phyloP scores from a whole-genome alignment of 2,329 filamentous ascomycete species.

The Beauveria australis region DNA sequence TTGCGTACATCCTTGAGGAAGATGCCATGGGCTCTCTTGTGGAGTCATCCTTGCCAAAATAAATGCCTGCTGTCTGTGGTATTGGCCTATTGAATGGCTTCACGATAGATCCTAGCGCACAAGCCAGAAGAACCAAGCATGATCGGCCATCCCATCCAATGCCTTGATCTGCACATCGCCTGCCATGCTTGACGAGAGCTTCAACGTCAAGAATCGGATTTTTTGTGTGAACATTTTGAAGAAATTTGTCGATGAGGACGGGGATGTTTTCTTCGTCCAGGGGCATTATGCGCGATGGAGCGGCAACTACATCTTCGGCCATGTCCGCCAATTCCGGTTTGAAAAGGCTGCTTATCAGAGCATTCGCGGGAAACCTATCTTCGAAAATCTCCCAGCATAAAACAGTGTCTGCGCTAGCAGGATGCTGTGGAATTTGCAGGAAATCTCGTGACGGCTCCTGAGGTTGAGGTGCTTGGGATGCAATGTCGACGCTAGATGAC shows the following conservation, averaged over 20 bases:
- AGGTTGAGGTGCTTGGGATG: not conserved
- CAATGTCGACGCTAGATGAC: not conserved
- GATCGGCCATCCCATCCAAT: constrained; percentile 19
- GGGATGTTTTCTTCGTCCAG: constrained; percentile 18
- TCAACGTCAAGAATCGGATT: constrained; percentile 20
- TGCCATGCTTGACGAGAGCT: constrained; percentile 15
- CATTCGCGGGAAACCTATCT: constrained; percentile 13
- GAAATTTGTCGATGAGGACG: constrained; percentile 17
- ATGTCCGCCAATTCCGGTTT: constrained; percentile 6
- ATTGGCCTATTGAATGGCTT: constrained; percentile 15
- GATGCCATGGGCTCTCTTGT: not conserved
- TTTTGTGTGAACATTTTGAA: constrained; percentile 20
- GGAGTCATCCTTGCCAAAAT: not conserved
- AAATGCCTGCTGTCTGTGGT: not conserved
- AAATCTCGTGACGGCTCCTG: constrained; percentile 15
- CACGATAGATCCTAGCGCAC: constrained; percentile 16
- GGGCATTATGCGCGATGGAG: constrained; percentile 9
- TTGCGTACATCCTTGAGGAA: constrained; percentile 10
- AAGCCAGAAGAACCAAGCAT: constrained; percentile 18
- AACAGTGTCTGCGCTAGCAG: constrained; percentile 15
- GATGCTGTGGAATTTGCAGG: constrained; percentile 16
- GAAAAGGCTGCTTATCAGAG: constrained; percentile 14
- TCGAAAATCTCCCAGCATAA: constrained; percentile 15
- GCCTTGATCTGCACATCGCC: constrained; percentile 17
- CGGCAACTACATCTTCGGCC: constrained; percentile 3